Percentiles rank a stretch among this genome's conserved stretches.
Conservation (phyloP, 306 rosid genomes). For the Quercus ilex region DNA sequence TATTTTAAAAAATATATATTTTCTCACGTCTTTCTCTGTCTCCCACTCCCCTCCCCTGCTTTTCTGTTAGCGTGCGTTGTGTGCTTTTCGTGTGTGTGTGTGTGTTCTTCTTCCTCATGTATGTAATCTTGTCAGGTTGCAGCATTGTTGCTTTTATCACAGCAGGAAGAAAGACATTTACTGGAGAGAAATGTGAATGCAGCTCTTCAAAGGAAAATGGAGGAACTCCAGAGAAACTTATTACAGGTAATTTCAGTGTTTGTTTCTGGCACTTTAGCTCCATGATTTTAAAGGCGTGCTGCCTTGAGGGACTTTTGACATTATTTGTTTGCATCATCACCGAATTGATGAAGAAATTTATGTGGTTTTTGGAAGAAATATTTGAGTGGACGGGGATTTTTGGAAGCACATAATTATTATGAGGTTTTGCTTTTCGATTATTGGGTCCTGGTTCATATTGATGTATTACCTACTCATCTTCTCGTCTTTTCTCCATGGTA, state of each 20-base stretch:
- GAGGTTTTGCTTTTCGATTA: neutral
- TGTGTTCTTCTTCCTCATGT: conserved; percentile 11
- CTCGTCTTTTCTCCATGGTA: neutral
- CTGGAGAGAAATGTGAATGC: conserved; percentile 76
- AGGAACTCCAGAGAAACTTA: conserved; percentile 85
- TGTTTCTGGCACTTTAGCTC: conserved; percentile 27
- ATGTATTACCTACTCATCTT: neutral
- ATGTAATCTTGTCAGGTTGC: conserved; percentile 56
- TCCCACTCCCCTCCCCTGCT: neutral
- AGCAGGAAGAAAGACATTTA: conserved; percentile 89
- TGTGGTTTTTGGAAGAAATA: neutral
- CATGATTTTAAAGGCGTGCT: conserved; percentile 3
- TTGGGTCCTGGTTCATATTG: neutral
- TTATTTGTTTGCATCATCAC: neutral
- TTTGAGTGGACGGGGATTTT: neutral
- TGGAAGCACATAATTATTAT: neutral
- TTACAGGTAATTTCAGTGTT: conserved; percentile 60
- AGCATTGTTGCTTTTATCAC: conserved; percentile 77
- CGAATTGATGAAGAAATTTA: neutral
- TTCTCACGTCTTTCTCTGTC: neutral
- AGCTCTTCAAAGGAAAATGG: conserved; percentile 74
- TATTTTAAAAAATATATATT: neutral
- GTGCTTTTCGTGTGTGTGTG: neutral
- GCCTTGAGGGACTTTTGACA: conserved; percentile 7
- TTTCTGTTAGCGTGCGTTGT: neutral